Evolutionary conservation across 495 filamentous ascomycete genomes (phyloP), one percentile per base, ranked within the genome.

Genomic region (Daldinia childiae): DNA sequence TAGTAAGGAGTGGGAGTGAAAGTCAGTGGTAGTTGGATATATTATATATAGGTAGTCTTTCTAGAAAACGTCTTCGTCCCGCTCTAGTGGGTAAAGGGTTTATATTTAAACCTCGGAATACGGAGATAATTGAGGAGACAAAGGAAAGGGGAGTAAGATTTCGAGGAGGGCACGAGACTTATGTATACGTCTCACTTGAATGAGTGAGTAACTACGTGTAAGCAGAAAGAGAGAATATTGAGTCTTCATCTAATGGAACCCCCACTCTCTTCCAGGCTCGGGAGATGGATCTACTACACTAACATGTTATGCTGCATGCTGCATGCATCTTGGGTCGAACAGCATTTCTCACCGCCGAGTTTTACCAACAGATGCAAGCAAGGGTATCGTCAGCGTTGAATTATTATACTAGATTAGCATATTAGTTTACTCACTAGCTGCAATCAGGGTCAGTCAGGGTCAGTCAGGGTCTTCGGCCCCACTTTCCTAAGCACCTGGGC

Each of bases 381-480:
- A 64, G 64, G 69, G 64, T 63, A 34, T 60, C 64, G 69, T 64
- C 69, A 72, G 69, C 69, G 59, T 60, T 59, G 51, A 59, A 63
- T 59, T 58, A 51, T 26, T 51, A 27, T 51, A 9, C 29, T 29
- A 29, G 4, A 29, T 29, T 52, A 45, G 21, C 14, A 61, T 52
- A 66, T 66, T 71, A 58, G 21, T 43, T 29, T 30, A 45, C 45
- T n/a, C 7, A 32, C 39, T 66, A 72, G 69, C 65, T 73, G 70
- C 64, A 65, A 65, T 69, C 66, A 73, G 71, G 65, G 43, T 48
- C n/a, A 45, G 69, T n/a, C n/a, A n/a, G n/a, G n/a, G n/a, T n/a
- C 69, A 68, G 69, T 73, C 70, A 73, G 71, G 71, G 71, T 69
- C 71, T 32, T 64, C 62, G 66, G 66, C 66, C 66, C 71, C 71